Evolutionary conservation across 169 alveolate genomes (phyloP), one percentile per base, ranked within the genome.

Genomic region (Besnoitia besnoiti): DNA sequence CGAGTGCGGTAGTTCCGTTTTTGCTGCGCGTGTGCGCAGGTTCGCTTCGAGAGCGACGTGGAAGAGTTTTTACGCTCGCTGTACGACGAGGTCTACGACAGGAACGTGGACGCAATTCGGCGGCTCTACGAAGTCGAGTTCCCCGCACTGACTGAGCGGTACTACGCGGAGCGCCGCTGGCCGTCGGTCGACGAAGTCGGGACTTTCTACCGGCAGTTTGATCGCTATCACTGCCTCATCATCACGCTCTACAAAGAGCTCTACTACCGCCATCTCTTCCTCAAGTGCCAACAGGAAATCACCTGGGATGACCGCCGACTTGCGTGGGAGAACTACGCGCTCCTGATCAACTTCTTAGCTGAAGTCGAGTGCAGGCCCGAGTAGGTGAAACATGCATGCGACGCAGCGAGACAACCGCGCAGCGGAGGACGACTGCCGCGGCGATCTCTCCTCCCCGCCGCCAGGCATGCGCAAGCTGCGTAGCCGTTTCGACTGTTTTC

Each of bases 201-300:
- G 30, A 95, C 91, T 4, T 97, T 97, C 89, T 97, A 97, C 93
- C 94, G 96, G 51, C 97, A 96, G 91, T 92, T 94, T 40, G 97
- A 96, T 80, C 80, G 97, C 30, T 93, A 93, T 46, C 97, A 97
- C 94, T 94, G 95, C 87, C 91, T 97, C 50, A 95, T 97, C 88
- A 96, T 95, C 94, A 96, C 98, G 14, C 94, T 97, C 30, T 97
- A 97, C 94, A 95, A 95, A 46, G 98, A 97, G 88, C 95, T 97
- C 37, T 96, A 95, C 91, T 97, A 96, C 90, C 94, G 98, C 46
- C 98, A 97, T 90, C 96, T 97, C 44, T 97, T 96, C 89, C 95
- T 93, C 93, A 89, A 95, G 89, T 85, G 93, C 49, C 67, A 30
- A 79, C 96, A 96, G 24, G 96, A 94, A 59, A 95, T 96, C 39